Evolutionary conservation across 1,284 basidiomycete genomes (phyloP).

Genomic region (Ganoderma sp.): DNA sequence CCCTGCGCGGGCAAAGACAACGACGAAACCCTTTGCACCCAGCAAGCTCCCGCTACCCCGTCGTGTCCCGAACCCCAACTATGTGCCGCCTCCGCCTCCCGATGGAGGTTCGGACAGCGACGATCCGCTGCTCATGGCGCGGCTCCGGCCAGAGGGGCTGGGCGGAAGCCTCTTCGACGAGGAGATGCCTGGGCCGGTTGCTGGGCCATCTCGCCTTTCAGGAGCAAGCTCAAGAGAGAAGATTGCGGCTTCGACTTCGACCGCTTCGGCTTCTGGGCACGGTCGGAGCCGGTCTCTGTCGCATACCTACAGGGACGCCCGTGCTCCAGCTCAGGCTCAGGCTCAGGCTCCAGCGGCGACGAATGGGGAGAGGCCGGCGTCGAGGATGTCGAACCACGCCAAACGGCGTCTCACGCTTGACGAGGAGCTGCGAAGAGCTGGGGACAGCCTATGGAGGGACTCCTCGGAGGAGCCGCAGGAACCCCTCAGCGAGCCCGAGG

Average conservation of each 20-base stretch:
- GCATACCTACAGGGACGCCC: constrained; percentile 1
- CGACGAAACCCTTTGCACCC: constrained; percentile 17
- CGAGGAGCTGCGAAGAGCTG: constrained; percentile 62
- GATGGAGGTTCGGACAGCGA: constrained; percentile 31
- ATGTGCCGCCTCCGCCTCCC: background rate
- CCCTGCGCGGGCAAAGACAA: constrained; percentile 47
- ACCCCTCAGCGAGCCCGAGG: constrained; percentile 39
- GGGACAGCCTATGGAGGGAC: constrained; percentile 41
- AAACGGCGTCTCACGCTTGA: constrained; percentile 61
- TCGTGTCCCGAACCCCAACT: constrained; percentile 17
- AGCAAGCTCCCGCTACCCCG: constrained; percentile 22
- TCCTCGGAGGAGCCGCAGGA: constrained; percentile 30
- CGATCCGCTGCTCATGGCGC: constrained; percentile 31
- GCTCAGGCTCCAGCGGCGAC: constrained; percentile 5
- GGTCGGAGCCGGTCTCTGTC: constrained; percentile 23
- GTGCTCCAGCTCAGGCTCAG: background rate
- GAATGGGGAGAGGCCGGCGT: constrained; percentile 6
- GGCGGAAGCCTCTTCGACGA: constrained; percentile 7
- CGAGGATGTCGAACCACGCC: constrained; percentile 32
- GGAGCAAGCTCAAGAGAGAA: constrained; percentile 7
- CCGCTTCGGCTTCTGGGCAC: constrained; percentile 10
- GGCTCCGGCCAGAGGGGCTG: background rate
- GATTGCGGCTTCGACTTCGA: background rate
- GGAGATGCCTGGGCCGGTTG: constrained; percentile 6
- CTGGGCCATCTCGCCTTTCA: constrained; percentile 11